Percentiles rank a stretch among this genome's conserved stretches.
Conservation (phyloP, 2,329 filamentous ascomycete species). For the Exophiala dermatitidis region DNA sequence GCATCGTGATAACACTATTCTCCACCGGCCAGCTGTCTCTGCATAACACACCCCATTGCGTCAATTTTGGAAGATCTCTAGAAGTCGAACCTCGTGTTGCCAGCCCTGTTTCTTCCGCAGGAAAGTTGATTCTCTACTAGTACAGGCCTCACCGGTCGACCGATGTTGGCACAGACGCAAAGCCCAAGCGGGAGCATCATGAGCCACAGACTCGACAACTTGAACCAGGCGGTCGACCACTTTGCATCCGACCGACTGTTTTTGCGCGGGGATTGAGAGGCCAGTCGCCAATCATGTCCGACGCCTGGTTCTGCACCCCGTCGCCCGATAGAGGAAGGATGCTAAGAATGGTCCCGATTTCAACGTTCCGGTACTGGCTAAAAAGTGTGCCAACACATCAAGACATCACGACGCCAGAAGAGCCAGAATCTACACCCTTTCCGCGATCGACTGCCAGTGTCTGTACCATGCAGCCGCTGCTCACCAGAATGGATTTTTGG, state of each 20-base stretch:
- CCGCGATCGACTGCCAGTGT: constrained; percentile 21
- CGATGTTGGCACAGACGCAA: constrained; percentile 11
- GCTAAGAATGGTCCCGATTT: constrained; percentile 22
- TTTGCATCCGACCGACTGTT: constrained; percentile 2
- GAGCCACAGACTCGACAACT: constrained; percentile 3
- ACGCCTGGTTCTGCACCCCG: constrained; percentile 21
- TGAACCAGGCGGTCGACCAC: background rate
- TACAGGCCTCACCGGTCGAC: constrained; percentile 19
- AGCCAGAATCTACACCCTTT: constrained; percentile 11
- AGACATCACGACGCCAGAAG: constrained; percentile 24
- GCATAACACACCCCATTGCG: constrained; percentile 10
- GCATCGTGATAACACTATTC: constrained; percentile 11
- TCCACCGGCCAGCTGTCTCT: constrained; percentile 19
- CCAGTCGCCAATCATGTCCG: constrained; percentile 17
- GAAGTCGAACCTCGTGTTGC: background rate
- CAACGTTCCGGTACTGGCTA: constrained; percentile 24
- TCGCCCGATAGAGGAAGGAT: constrained; percentile 14
- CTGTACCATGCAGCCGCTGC: background rate
- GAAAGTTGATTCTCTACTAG: background rate
- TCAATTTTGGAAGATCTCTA: constrained; percentile 10
- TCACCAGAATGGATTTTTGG: constrained; percentile 20
- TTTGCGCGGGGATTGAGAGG: constrained; percentile 14
- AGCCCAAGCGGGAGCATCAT: constrained; percentile 8
- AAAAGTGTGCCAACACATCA: constrained; percentile 28
- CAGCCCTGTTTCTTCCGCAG: too few relatives aligned